Evolutionary conservation across 805 yeast genomes (phyloP), one percentile per base, ranked within the genome.

Genomic region (Yamadazyma kitorensis): DNA sequence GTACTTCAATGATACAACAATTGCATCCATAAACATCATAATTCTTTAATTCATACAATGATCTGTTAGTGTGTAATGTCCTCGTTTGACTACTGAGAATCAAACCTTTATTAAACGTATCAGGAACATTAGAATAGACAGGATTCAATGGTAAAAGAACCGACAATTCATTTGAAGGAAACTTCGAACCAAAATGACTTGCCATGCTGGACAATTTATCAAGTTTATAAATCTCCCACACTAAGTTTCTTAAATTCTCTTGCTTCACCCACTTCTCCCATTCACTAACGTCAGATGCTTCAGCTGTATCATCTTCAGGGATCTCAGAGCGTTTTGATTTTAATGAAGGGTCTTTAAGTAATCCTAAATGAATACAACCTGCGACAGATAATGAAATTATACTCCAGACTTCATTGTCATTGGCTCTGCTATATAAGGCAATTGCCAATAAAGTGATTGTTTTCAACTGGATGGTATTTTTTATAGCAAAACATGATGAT

Each of bases 151-250:
- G 49, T n/a, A 43, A 30, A 3, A 34, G 20, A 25, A 41, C 35
- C 8, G 34, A 18, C 11, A 44, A 28, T 25, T 43, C 48, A 11
- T 24, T 22, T 7, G 25, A 31, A 3, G 44, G 47, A 11, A 44
- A 27, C 24, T 47, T 45, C 8, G 39, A 24, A 6, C 33, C 29
- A 17, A 43, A 43, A 15, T 36, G 41, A 24, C 40, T 42, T 11
- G 40, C 37, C 34, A 40, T 37, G 27, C 46, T 43, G 7, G 41
- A 34, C 5, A 47, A 20, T 17, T 29, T 34, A 24, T 45, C 49
- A 8, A 47, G 41, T 17, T 40, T 42, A 25, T 39, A 47, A 28
- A 47, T 37, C 19, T 45, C 51, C 47, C 49, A 47, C 15, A 45
- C 26, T 14, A 44, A 26, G 6, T 36, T 31, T 17, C 48, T 32